phyloP scores from a whole-genome alignment of 306 rosid species.

The Leucaena leucocephala region DNA sequence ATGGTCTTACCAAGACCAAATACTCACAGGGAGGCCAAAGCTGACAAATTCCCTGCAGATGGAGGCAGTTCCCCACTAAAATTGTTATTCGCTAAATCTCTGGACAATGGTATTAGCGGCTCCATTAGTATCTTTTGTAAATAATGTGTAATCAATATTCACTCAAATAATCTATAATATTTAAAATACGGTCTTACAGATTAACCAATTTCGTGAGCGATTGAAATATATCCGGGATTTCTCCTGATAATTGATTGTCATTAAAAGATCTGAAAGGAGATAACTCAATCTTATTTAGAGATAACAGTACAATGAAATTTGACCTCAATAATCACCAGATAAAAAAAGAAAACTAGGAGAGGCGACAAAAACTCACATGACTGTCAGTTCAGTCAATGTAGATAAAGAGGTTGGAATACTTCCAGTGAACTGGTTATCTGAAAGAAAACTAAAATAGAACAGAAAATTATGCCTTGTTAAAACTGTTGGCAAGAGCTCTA shows the following conservation, averaged over 20 bases:
- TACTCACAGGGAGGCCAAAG: slow-evolving; percentile 89
- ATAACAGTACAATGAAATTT: slow-evolving; percentile 13
- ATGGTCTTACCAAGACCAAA: slow-evolving; percentile 44
- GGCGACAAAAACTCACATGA: slow-evolving; percentile 63
- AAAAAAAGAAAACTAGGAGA: slow-evolving; percentile 20
- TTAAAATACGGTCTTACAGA: slow-evolving; percentile 65
- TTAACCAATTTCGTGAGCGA: slow-evolving; percentile 70
- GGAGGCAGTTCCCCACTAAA: slow-evolving; percentile 88
- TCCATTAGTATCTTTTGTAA: slow-evolving; percentile 33
- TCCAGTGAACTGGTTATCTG: slow-evolving; percentile 84
- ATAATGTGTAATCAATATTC: slow-evolving; percentile 32
- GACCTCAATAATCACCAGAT: slow-evolving; percentile 15
- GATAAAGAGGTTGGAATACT: slow-evolving; percentile 80
- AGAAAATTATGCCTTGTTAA: slow-evolving; percentile 42
- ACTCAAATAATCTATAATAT: slow-evolving; percentile 14
- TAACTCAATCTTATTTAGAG: slow-evolving; percentile 33
- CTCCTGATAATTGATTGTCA: slow-evolving; percentile 72
- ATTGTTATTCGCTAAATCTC: slow-evolving; percentile 86
- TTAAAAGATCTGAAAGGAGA: slow-evolving; percentile 89
- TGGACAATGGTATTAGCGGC: slow-evolving; percentile 44
- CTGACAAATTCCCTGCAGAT: slow-evolving; percentile 58
- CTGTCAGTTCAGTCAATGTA: slow-evolving; percentile 64
- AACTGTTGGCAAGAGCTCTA: slow-evolving; percentile 16
- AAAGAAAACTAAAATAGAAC: slow-evolving; percentile 85
- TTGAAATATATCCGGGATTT: slow-evolving; percentile 82